Percentiles rank a stretch among this genome's conserved stretches.
Conservation (phyloP, 2,329 filamentous ascomycete species). For the Plectosphaerella sp. region DNA sequence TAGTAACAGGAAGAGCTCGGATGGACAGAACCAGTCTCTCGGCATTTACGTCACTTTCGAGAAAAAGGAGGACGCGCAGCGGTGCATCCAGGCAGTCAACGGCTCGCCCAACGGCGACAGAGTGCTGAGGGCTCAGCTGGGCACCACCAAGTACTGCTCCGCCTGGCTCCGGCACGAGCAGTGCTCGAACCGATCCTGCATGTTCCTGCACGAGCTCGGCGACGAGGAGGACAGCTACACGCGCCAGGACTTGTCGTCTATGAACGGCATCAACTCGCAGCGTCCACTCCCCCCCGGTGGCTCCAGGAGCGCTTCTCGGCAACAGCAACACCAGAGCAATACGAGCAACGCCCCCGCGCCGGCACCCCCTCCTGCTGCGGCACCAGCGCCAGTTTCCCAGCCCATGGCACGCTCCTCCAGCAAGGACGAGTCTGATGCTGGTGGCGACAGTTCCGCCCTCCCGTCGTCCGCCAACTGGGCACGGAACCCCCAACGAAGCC, state of each 20-base stretch:
- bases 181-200: slow-evolving; percentile 94
- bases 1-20: slow-evolving; percentile 81
- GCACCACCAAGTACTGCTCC: slow-evolving; percentile 98
- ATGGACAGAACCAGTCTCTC: slow-evolving; percentile 77
- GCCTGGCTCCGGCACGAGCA: slow-evolving; percentile 92
- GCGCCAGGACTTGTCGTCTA: slow-evolving; percentile 86
- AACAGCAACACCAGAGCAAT: slow-evolving; percentile 32
- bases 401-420: slow-evolving; percentile 74
- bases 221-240: slow-evolving; percentile 97
- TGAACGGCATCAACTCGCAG: slow-evolving; percentile 85
- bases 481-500: slow-evolving; percentile 61
- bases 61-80: slow-evolving; percentile 81
- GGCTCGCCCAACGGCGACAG: slow-evolving; percentile 88
- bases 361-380: slow-evolving; percentile 13
- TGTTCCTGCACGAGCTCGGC: slow-evolving; percentile 97
- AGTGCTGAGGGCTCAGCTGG: slow-evolving; percentile 70
- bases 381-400: slow-evolving; percentile 32
- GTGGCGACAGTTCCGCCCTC: slow-evolving; percentile 80
- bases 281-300: slow-evolving; percentile 54
- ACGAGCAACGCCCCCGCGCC: slow-evolving; percentile 31
- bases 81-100: slow-evolving; percentile 88
- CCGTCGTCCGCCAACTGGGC: slow-evolving; percentile 95
- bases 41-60: slow-evolving; percentile 99
- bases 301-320: slow-evolving; percentile 48
- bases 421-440: slow-evolving; percentile 68